Percentiles rank a stretch among this genome's conserved stretches.
Conservation (phyloP, 768 basidiomycete genomes). For the Termitomyces sp. region DNA sequence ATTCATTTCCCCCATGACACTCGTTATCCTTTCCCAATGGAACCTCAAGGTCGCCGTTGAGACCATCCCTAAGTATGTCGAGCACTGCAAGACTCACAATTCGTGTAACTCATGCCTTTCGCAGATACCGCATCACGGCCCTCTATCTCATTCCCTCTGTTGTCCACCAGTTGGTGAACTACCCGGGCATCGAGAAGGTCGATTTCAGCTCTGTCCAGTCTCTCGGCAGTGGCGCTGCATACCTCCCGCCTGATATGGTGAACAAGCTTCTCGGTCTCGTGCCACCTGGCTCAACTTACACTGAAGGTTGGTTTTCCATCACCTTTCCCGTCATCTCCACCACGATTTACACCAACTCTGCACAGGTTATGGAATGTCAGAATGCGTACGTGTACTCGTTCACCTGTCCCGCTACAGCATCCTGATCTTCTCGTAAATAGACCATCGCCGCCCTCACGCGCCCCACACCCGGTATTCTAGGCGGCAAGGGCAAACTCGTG, state of each 20-base stretch:
- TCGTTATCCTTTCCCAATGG: slow-evolving; percentile 60
- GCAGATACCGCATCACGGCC: slow-evolving; percentile 50
- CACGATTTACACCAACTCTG: neutral
- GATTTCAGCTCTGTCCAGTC: slow-evolving; percentile 48
- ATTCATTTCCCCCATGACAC: slow-evolving; percentile 39
- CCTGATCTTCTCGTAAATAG: slow-evolving; percentile 23
- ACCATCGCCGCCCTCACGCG: slow-evolving; percentile 47
- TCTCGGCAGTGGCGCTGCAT: slow-evolving; percentile 56
- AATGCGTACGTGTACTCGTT: slow-evolving; percentile 40
- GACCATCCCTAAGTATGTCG: slow-evolving; percentile 51
- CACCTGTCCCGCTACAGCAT: neutral
- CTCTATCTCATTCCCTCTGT: slow-evolving; percentile 57
- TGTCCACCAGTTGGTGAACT: slow-evolving; percentile 58
- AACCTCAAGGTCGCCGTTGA: slow-evolving; percentile 44
- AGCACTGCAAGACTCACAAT: neutral
- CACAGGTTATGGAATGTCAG: slow-evolving; percentile 69
- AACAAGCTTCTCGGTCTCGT: slow-evolving; percentile 33
- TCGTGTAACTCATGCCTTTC: neutral
- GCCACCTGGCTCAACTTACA: slow-evolving; percentile 26
- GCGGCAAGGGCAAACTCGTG: slow-evolving; percentile 33
- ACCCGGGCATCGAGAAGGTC: slow-evolving; percentile 40
- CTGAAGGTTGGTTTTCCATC: slow-evolving; percentile 37
- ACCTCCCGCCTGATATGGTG: slow-evolving; percentile 54
- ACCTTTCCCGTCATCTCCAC: neutral
- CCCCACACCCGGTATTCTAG: slow-evolving; percentile 40